These are phyloP conservation scores for Vaccinium macrocarpon DNA, from an alignment of 148 eudicot genomes.

Conservation along the genomic window DNA sequence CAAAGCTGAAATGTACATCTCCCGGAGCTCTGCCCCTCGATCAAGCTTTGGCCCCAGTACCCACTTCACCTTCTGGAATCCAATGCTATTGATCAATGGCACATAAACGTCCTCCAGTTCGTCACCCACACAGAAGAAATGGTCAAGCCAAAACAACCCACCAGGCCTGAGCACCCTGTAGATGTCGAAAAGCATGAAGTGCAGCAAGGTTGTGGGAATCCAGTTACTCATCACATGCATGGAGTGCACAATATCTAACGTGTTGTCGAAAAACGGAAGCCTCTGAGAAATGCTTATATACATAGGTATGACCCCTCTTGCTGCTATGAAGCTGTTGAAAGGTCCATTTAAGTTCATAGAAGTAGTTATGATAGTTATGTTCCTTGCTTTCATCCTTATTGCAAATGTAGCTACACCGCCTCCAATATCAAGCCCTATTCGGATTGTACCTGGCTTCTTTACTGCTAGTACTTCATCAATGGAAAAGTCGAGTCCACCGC, in stretches of 20 bases:
- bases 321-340: constrained; percentile 36
- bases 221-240: constrained; percentile 43
- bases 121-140: constrained; percentile 40
- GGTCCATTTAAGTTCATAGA: constrained; percentile 41
- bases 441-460: constrained; percentile 36
- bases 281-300: constrained; percentile 34
- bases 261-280: constrained; percentile 44
- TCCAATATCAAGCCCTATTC: constrained; percentile 47
- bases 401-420: constrained; percentile 51
- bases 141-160: constrained; percentile 44
- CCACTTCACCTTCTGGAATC: constrained; percentile 46
- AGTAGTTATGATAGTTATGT: constrained; percentile 39
- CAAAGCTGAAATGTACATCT: constrained; percentile 49
- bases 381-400: constrained; percentile 38
- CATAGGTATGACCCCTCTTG: constrained; percentile 42
- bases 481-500: constrained; percentile 30
- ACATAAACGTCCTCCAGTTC: constrained; percentile 30
- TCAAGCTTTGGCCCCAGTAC: constrained; percentile 40
- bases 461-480: constrained; percentile 42
- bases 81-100: constrained; percentile 35
- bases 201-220: constrained; percentile 27
- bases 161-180: constrained; percentile 42
- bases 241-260: constrained; percentile 41
- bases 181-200: constrained; percentile 31
- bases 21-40: constrained; percentile 35